Percentiles rank a stretch among this genome's conserved stretches.
These are phyloP conservation scores for Eucalyptus melliodora DNA, from an alignment of 345 rosid species.

Conservation along the genomic window DNA sequence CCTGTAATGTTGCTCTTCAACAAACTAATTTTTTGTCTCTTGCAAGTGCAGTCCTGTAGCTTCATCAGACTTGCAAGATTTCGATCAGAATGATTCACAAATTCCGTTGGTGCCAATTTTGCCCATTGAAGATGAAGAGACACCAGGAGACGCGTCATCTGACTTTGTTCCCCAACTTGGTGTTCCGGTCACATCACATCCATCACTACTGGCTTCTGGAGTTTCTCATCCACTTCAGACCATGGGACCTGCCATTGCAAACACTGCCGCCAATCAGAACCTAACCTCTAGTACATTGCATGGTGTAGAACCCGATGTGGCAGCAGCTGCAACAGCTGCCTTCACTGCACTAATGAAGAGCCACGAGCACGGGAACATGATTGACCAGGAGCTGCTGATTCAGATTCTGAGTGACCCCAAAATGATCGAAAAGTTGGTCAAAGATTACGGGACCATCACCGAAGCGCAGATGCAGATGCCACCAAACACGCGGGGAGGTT, in stretches of 20 bases:
- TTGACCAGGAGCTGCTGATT: slow-evolving; percentile 71
- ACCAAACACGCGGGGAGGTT: slow-evolving; percentile 1
- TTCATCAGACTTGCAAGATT: slow-evolving; percentile 26
- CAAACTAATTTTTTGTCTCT: not conserved
- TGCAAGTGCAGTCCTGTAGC: slow-evolving; percentile 52
- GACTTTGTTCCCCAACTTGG: not conserved
- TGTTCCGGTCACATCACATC: slow-evolving; percentile 14
- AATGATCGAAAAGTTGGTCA: slow-evolving; percentile 59
- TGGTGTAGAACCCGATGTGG: slow-evolving; percentile 42
- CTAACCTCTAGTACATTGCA: slow-evolving; percentile 9
- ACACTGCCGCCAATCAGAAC: slow-evolving; percentile 14
- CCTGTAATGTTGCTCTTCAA: slow-evolving; percentile 19
- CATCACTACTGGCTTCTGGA: slow-evolving; percentile 15
- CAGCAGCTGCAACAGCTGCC: slow-evolving; percentile 59
- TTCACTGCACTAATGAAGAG: slow-evolving; percentile 51
- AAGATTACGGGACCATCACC: slow-evolving; percentile 24
- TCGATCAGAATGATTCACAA: slow-evolving; percentile 22
- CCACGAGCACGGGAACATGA: slow-evolving; percentile 50
- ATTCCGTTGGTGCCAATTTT: slow-evolving; percentile 55
- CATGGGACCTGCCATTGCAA: slow-evolving; percentile 2
- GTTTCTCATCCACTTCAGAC: slow-evolving; percentile 2
- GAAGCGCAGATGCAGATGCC: not conserved
- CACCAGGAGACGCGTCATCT: slow-evolving; percentile 21
- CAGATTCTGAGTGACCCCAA: slow-evolving; percentile 75
- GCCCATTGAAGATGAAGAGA: slow-evolving; percentile 85